These are phyloP conservation scores for Cymbidium sinense DNA, from an alignment of 106 monocot genomes.

Conservation along the genomic window DNA sequence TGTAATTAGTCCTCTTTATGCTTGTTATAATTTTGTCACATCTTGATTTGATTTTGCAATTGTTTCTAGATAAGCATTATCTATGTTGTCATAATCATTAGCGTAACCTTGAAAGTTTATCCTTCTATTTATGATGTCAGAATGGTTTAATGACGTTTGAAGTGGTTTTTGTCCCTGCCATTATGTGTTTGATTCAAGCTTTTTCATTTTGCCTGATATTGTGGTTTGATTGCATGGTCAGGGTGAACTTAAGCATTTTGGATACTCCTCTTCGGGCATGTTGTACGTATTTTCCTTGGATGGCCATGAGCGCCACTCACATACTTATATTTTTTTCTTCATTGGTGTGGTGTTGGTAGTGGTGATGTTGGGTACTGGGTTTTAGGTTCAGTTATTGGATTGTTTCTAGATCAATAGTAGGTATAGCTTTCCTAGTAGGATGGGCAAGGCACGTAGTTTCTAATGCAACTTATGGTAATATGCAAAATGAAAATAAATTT, in stretches of 20 bases:
- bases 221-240: not conserved
- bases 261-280: not conserved
- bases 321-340: not conserved
- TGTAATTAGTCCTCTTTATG: not conserved
- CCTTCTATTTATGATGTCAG: not conserved
- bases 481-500: too few relatives aligned
- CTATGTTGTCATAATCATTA: not conserved
- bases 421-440: not conserved
- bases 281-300: not conserved
- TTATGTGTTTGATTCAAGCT: not conserved
- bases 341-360: not conserved
- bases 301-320: not conserved
- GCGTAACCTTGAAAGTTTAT: not conserved
- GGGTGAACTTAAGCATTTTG: too few relatives aligned
- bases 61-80: not conserved
- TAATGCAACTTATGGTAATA: too few relatives aligned
- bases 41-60: not conserved
- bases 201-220: not conserved
- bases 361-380: not conserved
- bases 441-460: too few relatives aligned
- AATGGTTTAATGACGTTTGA: not conserved
- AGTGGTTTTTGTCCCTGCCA: not conserved
- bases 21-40: not conserved
- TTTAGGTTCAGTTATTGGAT: not conserved
- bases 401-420: not conserved